Base-by-base conservation (phyloP, 192 early-diverging fungal genomes). In the Coemansia nantahalensis region DNA sequence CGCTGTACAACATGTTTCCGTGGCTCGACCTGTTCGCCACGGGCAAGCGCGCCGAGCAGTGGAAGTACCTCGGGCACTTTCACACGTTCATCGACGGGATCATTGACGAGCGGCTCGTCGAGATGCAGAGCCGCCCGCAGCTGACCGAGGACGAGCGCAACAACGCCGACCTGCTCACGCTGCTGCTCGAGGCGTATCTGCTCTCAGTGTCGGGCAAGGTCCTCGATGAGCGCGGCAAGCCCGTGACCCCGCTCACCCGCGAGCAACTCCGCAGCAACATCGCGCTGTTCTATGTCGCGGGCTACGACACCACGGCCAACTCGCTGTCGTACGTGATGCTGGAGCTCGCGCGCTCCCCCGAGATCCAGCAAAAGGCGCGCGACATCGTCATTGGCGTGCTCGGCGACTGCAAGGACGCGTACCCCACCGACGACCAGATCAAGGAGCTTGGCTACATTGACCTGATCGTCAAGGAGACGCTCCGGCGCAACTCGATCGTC, bases 261-360 rank as follows among this genome's bases (percentile, higher is more conserved):
- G 56, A 77, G 55, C 68, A 77, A 54, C 54, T 79, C 19, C 69
- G 69, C 32, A 67, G 77, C 63, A 74, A 83, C 33, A 55, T 77
- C 21, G 58, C 64, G 4, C 60, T 79, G 39, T 83, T 83, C 54
- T 83, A 81, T 23, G 56, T 79, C 24, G 81, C 78, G 14, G 81
- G 80, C 37, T 74, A 81, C 33, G 81, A 84, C 47, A 84, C 79
- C 19, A 84, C 79, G 4, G 78, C 82, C 21, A 78, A 71, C 45
- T 62, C 81, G 37, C 69, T 86, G 40, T 56, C 79, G 1, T 79
- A 73, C 39, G 65, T 63, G 36, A 70, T 79, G 66, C 43, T 74
- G 45, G 64, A 66, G 51, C 56, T 79, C 44, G 68, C 75, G 15
- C 61, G 65, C 28, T 34, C 58, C 35, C 71, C 62, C 3, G 69